Evolutionary conservation across 495 filamentous ascomycete genomes (phyloP), one percentile per base, ranked within the genome.

Genomic region (Pyrenopolyporus hunteri): DNA sequence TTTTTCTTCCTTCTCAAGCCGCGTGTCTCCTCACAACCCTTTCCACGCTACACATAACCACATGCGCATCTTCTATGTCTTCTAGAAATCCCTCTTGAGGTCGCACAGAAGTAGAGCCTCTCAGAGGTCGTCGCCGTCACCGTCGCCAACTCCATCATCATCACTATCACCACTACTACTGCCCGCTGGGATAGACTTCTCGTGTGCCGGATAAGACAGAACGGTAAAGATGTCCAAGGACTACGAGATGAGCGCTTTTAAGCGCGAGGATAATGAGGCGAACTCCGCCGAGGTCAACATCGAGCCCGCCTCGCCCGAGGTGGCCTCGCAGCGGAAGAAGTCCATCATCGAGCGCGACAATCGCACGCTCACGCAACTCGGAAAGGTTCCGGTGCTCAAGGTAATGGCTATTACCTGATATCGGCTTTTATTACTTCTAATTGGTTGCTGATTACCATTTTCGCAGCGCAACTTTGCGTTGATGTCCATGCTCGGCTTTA

Each of bases 401-500:
- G 42, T 45, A 45, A 45, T 9, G 42, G n/a, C n/a, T n/a, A n/a
- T n/a, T n/a, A n/a, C 10, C 22, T 16, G 23, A 23, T 13, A 23
- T 28, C n/a, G 22, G 28, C 1, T 40, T 10, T 8, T 3, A 0
- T 14, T 26, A 17, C n/a, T 14, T 23, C 4, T 1, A 28, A 29
- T 23, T 11, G 13, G 13, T 2, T 1, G 9, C 9, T 20, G n/a
- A 28, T 28, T 28, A 17, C 14, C 8, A 16, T 8, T 43, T 36
- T 20, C 17, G 40, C 13, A 66, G 64, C 69, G 79, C 44, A 73
- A 77, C 28, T 81, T 78, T 53, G 70, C 67, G 11, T 72, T 77
- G 57, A 53, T 82, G 16, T 75, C 75, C 1, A 78, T 78, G 39
- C 49, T 80, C 9, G 79, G 78, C 0, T 80, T 80, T 37, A 74